Percentiles rank a stretch among this genome's conserved stretches.
phyloP scores from a whole-genome alignment of 1,284 basidiomycete genomes.

The Tetrapyrgos nigripes region DNA sequence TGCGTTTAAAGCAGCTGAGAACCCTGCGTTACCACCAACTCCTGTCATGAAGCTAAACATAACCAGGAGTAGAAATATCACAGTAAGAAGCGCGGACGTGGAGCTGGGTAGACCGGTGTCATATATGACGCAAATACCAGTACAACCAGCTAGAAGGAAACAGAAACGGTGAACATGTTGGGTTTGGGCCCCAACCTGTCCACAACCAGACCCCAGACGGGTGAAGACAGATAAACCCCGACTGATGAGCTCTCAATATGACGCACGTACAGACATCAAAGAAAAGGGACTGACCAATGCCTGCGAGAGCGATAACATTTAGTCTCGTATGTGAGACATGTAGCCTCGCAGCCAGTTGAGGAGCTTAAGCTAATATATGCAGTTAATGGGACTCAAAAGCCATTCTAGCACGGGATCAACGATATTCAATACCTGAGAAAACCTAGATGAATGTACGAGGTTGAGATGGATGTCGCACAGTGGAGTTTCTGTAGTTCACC shows the following conservation, averaged over 20 bases:
- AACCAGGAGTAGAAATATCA: conserved; percentile 45
- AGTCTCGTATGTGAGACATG: conserved; percentile 76
- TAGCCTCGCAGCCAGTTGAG: conserved; percentile 77
- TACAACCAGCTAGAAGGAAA: conserved; percentile 64
- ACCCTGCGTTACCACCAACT: conserved; percentile 56
- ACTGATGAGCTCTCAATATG: conserved; percentile 39
- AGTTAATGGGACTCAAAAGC: conserved; percentile 5
- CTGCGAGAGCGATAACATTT: conserved; percentile 75
- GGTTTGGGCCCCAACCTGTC: conserved; percentile 64
- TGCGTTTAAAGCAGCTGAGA: conserved; percentile 56
- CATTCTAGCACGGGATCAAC: too few relatives aligned
- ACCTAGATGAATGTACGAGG: conserved; percentile 33
- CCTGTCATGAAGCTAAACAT: conserved; percentile 59
- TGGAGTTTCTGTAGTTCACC: too few relatives aligned
- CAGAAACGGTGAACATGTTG: conserved; percentile 48
- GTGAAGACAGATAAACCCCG: conserved; percentile 58
- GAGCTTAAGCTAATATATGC: conserved; percentile 72
- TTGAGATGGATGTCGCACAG: too few relatives aligned
- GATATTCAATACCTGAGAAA: conserved; percentile 49
- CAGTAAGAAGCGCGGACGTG: conserved; percentile 19
- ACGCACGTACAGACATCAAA: background rate
- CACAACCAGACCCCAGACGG: conserved; percentile 67
- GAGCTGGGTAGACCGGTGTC: conserved; percentile 40
- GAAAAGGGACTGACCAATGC: conserved; percentile 56
- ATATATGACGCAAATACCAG: conserved; percentile 62